Evolutionary conservation across 371 early-diverging fungal genomes (phyloP).

Genomic region (Mucor lusitanicus): DNA sequence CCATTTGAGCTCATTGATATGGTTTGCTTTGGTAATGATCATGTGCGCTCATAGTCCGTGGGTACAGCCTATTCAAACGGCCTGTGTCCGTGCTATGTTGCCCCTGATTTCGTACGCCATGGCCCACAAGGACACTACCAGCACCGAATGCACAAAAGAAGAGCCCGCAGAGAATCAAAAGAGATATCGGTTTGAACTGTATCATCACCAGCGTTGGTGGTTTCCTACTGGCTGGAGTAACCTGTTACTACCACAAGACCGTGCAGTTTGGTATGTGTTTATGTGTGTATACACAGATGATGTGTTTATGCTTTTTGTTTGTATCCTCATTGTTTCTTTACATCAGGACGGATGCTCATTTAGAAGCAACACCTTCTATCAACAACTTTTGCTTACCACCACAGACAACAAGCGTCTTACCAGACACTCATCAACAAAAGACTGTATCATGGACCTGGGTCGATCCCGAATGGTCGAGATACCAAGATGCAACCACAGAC

Average conservation of each 20-base stretch:
- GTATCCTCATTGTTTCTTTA: neutral
- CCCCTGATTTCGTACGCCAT: neutral
- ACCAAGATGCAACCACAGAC: constrained; percentile 2
- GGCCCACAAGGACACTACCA: neutral
- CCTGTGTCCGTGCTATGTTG: neutral
- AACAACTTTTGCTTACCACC: constrained; percentile 29
- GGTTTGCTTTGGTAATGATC: neutral
- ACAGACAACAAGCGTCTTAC: neutral
- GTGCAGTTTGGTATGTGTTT: constrained; percentile 31
- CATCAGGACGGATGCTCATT: constrained; percentile 31
- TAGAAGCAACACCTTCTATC: constrained; percentile 23
- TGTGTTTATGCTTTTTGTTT: neutral
- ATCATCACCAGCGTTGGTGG: constrained; percentile 41
- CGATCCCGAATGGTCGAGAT: constrained; percentile 19
- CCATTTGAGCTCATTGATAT: neutral
- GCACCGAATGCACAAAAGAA: neutral
- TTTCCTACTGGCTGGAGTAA: constrained; percentile 28
- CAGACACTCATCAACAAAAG: neutral
- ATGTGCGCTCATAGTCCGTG: constrained; percentile 9
- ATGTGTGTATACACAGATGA: neutral
- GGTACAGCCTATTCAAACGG: neutral
- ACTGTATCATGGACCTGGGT: constrained; percentile 16
- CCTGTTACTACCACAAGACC: constrained; percentile 25
- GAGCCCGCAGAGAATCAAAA: neutral
- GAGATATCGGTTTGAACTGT: constrained; percentile 23